A percentile compares a stretch with the other conserved stretches of the same genome.
Conservation (phyloP, 768 basidiomycete genomes). For the Leucocoprinus birnbaumii region DNA sequence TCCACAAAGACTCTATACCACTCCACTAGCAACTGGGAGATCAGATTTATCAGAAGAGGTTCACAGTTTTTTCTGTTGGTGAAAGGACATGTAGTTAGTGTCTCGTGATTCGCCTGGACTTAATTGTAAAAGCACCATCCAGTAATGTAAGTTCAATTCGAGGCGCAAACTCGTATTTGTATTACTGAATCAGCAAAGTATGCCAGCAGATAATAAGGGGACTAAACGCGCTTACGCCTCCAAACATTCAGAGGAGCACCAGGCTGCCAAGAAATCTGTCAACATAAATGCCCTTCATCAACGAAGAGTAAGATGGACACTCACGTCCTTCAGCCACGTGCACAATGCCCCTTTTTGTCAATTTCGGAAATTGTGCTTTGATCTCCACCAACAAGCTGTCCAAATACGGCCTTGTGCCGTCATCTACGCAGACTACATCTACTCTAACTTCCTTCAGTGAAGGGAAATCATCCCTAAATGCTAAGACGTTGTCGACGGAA, state of each 20-base stretch:
- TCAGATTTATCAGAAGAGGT: too few relatives aligned
- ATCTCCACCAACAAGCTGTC: neutral
- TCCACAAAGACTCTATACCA: too few relatives aligned
- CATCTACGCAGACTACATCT: neutral
- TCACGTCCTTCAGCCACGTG: neutral
- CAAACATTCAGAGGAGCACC: neutral
- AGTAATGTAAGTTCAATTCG: too few relatives aligned
- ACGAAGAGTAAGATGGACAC: neutral
- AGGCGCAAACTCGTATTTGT: too few relatives aligned
- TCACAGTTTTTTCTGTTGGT: too few relatives aligned
- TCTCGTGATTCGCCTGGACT: too few relatives aligned
- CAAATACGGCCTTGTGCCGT: neutral
- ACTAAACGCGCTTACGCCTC: neutral
- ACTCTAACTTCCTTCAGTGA: neutral
- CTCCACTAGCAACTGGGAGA: too few relatives aligned
- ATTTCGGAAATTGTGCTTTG: constrained; percentile 1
- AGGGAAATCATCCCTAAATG: neutral
- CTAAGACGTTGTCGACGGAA: neutral
- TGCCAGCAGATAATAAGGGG: too few relatives aligned
- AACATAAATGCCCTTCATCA: too few relatives aligned
- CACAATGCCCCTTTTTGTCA: neutral
- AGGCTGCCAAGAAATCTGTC: neutral
- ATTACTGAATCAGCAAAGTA: too few relatives aligned
- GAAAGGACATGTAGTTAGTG: too few relatives aligned
- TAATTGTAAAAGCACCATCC: too few relatives aligned